phyloP scores from a whole-genome alignment of 345 rosid species.

The Linum trigynum region DNA sequence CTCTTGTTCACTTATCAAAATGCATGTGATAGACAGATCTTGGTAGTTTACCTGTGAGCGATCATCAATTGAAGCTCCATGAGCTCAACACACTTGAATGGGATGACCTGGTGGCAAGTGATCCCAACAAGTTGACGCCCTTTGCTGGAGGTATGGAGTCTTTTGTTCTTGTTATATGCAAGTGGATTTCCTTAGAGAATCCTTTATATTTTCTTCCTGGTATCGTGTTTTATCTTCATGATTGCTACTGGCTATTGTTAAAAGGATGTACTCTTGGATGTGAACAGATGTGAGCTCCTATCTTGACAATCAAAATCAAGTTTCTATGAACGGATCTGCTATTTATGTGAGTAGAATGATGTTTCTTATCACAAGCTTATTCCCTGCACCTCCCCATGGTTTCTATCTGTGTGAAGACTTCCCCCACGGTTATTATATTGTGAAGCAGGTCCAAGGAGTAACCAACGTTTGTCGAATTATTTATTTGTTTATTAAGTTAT shows the following conservation, averaged over 20 bases:
- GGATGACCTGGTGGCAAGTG: constrained; percentile 72
- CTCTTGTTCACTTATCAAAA: constrained; percentile 17
- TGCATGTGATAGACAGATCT: constrained; percentile 32
- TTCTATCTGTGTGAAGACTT: no score
- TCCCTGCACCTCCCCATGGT: neutral
- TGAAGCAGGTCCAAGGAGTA: neutral
- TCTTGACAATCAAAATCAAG: constrained; percentile 35
- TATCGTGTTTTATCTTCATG: no score
- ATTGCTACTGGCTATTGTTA: no score
- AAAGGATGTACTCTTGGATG: neutral
- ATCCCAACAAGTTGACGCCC: constrained; percentile 28
- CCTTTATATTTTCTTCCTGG: no score
- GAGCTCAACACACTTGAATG: constrained; percentile 97
- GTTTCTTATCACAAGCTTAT: neutral
- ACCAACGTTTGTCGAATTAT: neutral
- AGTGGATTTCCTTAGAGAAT: neutral
- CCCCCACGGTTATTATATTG: no score
- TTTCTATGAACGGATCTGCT: constrained; percentile 20
- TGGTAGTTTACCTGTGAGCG: constrained; percentile 30
- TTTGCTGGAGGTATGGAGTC: constrained; percentile 38
- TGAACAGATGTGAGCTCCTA: constrained; percentile 41
- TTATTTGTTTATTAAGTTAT: no score
- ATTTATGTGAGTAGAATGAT: constrained; percentile 36
- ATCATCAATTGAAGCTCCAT: constrained; percentile 63
- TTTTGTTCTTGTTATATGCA: constrained; percentile 1